Percentiles rank a stretch among this genome's conserved stretches.
Conservation (phyloP, 2,329 filamentous ascomycete species). For the Aspergillus sp. region DNA sequence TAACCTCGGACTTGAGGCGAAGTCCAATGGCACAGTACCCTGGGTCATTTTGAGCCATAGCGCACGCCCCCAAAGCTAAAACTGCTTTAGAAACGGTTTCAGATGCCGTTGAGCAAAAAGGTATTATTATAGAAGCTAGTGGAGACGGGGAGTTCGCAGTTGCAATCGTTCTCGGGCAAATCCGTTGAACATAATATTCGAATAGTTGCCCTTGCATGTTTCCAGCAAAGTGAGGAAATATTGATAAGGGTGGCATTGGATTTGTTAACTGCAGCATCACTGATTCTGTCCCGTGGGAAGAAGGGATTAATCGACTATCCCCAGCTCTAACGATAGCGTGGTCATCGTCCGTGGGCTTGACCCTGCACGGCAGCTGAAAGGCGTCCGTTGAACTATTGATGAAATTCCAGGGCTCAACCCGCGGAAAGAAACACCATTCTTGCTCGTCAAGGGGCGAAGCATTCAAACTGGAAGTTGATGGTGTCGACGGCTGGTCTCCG, state of each 20-base stretch:
- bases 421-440: conserved; percentile 29
- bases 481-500: conserved; percentile 19
- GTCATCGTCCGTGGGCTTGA: conserved; percentile 27
- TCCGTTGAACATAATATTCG: conserved; percentile 42
- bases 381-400: conserved; percentile 31
- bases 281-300: neutral
- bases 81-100: conserved; percentile 39
- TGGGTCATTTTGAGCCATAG: conserved; percentile 34
- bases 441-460: conserved; percentile 20
- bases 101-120: conserved; percentile 40
- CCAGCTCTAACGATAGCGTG: conserved; percentile 16
- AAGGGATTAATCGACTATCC: neutral
- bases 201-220: conserved; percentile 33
- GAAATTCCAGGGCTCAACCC: conserved; percentile 32
- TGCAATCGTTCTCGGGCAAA: conserved; percentile 43
- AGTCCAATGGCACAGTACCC: conserved; percentile 34
- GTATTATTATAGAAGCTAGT: conserved; percentile 41
- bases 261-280: conserved; percentile 3
- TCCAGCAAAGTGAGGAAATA: conserved; percentile 31
- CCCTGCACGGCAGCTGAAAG: conserved; percentile 27
- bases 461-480: conserved; percentile 17
- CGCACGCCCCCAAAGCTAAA: conserved; percentile 40
- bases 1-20: conserved; percentile 37
- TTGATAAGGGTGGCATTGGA: conserved; percentile 21
- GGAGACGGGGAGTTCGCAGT: conserved; percentile 36